Percentiles rank a stretch among this genome's conserved stretches.
Evolutionary conservation across 192 early-diverging fungal genomes (phyloP).

Genomic region (Gigaspora rosea): DNA sequence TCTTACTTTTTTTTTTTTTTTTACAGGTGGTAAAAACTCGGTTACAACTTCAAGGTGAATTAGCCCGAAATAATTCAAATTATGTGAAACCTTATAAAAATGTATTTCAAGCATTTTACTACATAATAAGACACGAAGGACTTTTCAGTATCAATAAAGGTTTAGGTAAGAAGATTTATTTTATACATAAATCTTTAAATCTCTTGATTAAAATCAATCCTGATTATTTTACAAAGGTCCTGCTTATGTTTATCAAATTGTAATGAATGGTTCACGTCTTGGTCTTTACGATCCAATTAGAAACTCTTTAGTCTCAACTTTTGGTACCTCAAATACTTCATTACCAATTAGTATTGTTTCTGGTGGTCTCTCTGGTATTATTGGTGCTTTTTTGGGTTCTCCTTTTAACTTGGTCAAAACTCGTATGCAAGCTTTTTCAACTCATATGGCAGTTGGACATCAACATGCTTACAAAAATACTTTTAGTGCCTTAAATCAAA

Average conservation of each 20-base stretch:
- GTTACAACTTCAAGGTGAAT: conserved; percentile 91
- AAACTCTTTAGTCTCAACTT: conserved; percentile 48
- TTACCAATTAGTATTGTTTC: conserved; percentile 66
- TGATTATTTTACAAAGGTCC: conserved; percentile 37
- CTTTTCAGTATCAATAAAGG: conserved; percentile 86
- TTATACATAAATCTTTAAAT: too few relatives aligned
- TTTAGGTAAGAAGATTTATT: conserved; percentile 45
- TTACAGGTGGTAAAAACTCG: conserved; percentile 89
- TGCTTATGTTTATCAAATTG: conserved; percentile 89
- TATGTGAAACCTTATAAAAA: conserved; percentile 67
- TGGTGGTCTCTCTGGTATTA: conserved; percentile 76
- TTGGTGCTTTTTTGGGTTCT: conserved; percentile 80
- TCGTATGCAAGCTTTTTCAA: conserved; percentile 74
- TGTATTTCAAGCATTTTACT: conserved; percentile 72
- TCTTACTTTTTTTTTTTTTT: neutral
- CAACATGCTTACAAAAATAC: conserved; percentile 84
- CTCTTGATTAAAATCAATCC: neutral
- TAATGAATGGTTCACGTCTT: conserved; percentile 91
- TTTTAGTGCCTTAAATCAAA: conserved; percentile 60
- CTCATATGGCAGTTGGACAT: conserved; percentile 73
- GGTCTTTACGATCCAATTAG: conserved; percentile 90
- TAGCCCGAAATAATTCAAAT: conserved; percentile 55
- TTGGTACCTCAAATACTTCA: conserved; percentile 42
- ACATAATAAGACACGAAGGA: conserved; percentile 82
- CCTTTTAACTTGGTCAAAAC: conserved; percentile 94